Percentiles rank a stretch among this genome's conserved stretches.
These are phyloP conservation scores for Drechslera avenae DNA, from an alignment of 2,329 filamentous ascomycete genomes.

Conservation along the genomic window DNA sequence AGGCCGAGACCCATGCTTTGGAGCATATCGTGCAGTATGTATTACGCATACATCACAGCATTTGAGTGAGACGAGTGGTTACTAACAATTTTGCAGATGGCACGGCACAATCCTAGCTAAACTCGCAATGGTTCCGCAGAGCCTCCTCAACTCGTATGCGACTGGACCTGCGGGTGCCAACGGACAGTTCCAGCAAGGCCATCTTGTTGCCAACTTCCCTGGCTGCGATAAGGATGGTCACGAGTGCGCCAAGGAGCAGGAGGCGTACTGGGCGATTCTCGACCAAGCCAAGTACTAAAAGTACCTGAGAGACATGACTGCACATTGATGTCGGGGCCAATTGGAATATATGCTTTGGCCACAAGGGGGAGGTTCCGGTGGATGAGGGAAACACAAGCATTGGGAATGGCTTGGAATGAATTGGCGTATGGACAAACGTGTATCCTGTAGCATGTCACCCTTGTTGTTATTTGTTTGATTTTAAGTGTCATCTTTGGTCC, in stretches of 20 bases:
- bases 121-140: constrained; percentile 86
- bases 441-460: too few species aligned
- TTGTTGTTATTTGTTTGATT: too few species aligned
- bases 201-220: constrained; percentile 80
- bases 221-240: constrained; percentile 67
- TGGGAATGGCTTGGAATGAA: too few species aligned
- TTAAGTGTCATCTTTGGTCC: too few species aligned
- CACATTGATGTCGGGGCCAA: too few species aligned
- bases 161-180: constrained; percentile 41
- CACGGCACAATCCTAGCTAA: constrained; percentile 94
- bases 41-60: background rate
- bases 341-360: too few species aligned
- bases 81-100: constrained; percentile 67
- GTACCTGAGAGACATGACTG: too few species aligned
- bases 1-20: constrained; percentile 88
- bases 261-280: constrained; percentile 53
- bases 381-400: too few species aligned
- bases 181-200: constrained; percentile 76
- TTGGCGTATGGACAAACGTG: too few species aligned
- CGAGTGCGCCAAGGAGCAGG: constrained; percentile 75
- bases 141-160: constrained; percentile 78
- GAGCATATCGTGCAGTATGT: constrained; percentile 62
- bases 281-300: constrained; percentile 24
- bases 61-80: background rate
- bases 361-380: too few species aligned